phyloP scores from a whole-genome alignment of 148 eudicot species.

The Amaranthus palmeri region DNA sequence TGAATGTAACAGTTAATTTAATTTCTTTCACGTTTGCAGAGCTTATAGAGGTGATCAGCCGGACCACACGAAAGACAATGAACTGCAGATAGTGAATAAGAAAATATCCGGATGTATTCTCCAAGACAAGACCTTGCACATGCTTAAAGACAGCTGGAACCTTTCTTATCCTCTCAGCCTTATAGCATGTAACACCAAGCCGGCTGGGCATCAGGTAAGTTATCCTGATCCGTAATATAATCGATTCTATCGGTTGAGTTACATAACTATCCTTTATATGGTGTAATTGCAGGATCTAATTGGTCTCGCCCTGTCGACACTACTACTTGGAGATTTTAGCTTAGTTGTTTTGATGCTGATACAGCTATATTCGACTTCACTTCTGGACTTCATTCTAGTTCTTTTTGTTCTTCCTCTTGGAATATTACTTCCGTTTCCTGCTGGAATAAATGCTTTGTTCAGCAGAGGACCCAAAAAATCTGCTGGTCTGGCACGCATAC shows the following conservation, averaged over 20 bases:
- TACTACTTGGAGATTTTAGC: conserved; percentile 85
- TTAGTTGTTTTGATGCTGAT: conserved; percentile 74
- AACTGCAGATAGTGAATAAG: conserved; percentile 37
- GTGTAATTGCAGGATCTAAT: conserved; percentile 71
- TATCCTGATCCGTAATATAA: background rate
- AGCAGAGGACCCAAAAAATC: conserved; percentile 80
- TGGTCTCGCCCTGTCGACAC: conserved; percentile 75
- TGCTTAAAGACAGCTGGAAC: conserved; percentile 42
- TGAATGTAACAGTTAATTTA: background rate
- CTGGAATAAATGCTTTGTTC: conserved; percentile 88
- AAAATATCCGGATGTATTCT: conserved; percentile 48
- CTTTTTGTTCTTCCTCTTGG: conserved; percentile 83
- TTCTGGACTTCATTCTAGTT: conserved; percentile 61
- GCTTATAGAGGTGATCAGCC: conserved; percentile 37
- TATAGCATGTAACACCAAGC: conserved; percentile 58
- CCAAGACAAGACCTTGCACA: conserved; percentile 44
- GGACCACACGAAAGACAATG: conserved; percentile 38
- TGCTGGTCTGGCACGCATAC: conserved; percentile 77
- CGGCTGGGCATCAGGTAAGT: conserved; percentile 81
- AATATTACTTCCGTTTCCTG: conserved; percentile 85
- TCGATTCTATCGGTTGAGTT: background rate
- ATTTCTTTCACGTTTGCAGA: conserved; percentile 22
- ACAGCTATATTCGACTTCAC: conserved; percentile 82
- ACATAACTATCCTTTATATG: background rate
- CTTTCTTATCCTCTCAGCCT: conserved; percentile 44